Conservation (phyloP, 108 stramenopile genomes). For the Pseudonitzschia delicatissima region DNA sequence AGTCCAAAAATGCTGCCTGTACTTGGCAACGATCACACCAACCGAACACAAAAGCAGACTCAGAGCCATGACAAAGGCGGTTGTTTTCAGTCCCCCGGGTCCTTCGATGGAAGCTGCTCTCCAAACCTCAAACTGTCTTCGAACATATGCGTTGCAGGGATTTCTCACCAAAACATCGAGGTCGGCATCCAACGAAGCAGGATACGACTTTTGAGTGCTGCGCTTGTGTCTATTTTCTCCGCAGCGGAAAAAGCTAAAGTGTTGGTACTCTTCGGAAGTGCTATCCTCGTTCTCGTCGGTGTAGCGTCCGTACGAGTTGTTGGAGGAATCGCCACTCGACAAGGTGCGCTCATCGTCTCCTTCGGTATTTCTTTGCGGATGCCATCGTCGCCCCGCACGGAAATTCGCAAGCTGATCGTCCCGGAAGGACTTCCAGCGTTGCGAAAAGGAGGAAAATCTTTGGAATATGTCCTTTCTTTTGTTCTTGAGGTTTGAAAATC, state of each 20-base stretch:
- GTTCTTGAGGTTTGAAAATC: too few relatives aligned
- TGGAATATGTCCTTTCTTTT: too few relatives aligned
- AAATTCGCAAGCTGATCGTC: background rate
- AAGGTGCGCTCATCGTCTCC: background rate
- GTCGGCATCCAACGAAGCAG: background rate
- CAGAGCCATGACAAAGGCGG: background rate
- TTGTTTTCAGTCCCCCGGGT: background rate
- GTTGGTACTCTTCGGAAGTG: background rate
- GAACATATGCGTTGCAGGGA: background rate
- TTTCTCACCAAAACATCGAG: background rate
- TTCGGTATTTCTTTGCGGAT: background rate
- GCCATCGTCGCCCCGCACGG: background rate
- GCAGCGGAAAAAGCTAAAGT: background rate
- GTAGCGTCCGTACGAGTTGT: background rate
- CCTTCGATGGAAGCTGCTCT: background rate
- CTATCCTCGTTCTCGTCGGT: background rate
- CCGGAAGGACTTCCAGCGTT: background rate
- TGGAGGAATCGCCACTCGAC: background rate
- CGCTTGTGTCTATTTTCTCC: background rate
- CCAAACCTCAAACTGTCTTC: background rate
- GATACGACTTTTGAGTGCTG: background rate
- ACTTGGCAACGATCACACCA: background rate
- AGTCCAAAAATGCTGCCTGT: background rate
- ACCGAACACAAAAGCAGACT: background rate
- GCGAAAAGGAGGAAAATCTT: background rate